These are phyloP conservation scores for Penstemon newberryi DNA, from an alignment of 257 asterid genomes.

Conservation along the genomic window DNA sequence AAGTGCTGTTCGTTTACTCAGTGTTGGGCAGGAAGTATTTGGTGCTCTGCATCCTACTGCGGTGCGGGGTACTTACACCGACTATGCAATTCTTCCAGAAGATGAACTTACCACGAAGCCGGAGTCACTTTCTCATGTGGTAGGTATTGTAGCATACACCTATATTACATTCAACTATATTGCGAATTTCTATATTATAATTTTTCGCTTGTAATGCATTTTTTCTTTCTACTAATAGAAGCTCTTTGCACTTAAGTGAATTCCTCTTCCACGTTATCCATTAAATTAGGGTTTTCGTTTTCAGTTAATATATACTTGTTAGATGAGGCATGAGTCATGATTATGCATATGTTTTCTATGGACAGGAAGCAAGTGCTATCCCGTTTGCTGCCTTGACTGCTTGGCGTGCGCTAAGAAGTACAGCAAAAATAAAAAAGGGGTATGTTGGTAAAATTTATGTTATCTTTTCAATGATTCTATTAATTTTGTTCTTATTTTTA, in stretches of 20 bases:
- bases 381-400: constrained; percentile 99
- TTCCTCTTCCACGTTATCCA: not conserved
- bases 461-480: constrained; percentile 3
- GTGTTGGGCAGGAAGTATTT: constrained; percentile 88
- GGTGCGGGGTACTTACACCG: constrained; percentile 93
- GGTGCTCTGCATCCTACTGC: constrained; percentile 99
- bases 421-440: constrained; percentile 77
- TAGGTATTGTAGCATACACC: constrained; percentile 36
- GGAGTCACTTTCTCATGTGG: constrained; percentile 78
- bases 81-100: constrained; percentile 82
- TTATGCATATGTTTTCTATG: not conserved
- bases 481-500: no score
- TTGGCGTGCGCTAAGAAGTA: constrained; percentile 94
- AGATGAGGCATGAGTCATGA: constrained; percentile 2
- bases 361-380: constrained; percentile 95
- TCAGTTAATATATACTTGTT: constrained; percentile 1
- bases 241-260: constrained; percentile 17
- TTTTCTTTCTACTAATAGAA: constrained; percentile 15
- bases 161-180: not conserved
- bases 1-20: constrained; percentile 58
- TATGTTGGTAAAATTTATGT: constrained; percentile 37
- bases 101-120: constrained; percentile 85
- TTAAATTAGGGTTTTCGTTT: constrained; percentile 15
- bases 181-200: constrained; percentile 1
- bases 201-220: not conserved